Conservation (phyloP, 805 yeast genomes). For the Saturnispora gosingensis region DNA sequence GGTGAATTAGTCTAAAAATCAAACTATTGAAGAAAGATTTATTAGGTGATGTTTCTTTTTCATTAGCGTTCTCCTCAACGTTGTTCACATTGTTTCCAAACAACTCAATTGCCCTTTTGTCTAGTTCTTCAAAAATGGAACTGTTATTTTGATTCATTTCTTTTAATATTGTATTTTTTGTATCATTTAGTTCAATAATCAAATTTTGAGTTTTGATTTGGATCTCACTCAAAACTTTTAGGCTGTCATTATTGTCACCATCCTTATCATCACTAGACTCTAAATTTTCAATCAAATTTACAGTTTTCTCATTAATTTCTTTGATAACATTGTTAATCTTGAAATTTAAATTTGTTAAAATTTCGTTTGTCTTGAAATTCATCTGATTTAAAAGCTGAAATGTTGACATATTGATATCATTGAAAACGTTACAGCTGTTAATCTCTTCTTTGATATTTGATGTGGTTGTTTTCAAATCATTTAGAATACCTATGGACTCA, state of each 20-base stretch:
- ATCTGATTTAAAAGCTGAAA: slow-evolving; percentile 20
- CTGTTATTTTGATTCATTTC: not conserved
- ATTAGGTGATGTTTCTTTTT: not conserved
- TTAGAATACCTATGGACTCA: slow-evolving; percentile 21
- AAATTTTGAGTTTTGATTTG: not conserved
- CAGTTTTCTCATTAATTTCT: slow-evolving; percentile 7
- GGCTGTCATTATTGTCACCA: not conserved
- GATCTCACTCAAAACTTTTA: not conserved
- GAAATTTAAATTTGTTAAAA: slow-evolving; percentile 5
- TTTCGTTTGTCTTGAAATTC: slow-evolving; percentile 11
- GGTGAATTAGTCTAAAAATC: not conserved
- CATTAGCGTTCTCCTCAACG: not conserved
- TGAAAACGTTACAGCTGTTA: slow-evolving; percentile 14
- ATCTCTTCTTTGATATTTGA: slow-evolving; percentile 13
- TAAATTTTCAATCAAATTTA: not conserved
- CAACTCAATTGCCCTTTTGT: not conserved
- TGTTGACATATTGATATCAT: slow-evolving; percentile 18
- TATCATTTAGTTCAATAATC: slow-evolving; percentile 1
- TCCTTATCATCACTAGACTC: not conserved
- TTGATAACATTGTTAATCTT: slow-evolving; percentile 6
- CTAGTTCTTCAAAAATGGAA: not conserved
- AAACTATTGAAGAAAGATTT: not conserved
- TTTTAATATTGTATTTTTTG: not conserved
- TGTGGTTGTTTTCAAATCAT: slow-evolving; percentile 11
- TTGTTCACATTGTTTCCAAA: not conserved